Evolutionary conservation across 345 rosid species (phyloP), one percentile per base, ranked within the genome.

Genomic region (Anacardium occidentale): DNA sequence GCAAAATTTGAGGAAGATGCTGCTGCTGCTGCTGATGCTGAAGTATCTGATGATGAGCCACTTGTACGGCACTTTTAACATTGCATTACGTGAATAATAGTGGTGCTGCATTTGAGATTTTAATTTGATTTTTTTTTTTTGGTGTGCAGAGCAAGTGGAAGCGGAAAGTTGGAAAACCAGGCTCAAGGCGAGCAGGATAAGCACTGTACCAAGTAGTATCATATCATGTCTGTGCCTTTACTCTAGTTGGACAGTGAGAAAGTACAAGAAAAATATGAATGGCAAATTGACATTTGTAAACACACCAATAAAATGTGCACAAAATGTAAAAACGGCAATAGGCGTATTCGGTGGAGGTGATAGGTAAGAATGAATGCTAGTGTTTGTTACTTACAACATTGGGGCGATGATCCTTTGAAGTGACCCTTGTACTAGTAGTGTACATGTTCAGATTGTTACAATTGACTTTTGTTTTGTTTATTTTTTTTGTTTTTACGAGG

Each of bases 1-100:
- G 73, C 55, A 70, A 71, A 66, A 42, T 44, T 26, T 52, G 68
- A 74, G 72, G 77, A 75, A 74, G 86, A 68, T 62, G 86, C 79
- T 76, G 77, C 84, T 34, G 32, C 32, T 34, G 86, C 65, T 62
- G 86, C 79, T 76, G 77, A 83, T 34, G 32, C 32, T 34, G 94
- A 89, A 78, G 62, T 82, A 68, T 88, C 97, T 2, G 99, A 95
- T 51, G 89, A 91, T 72, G 99, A 92, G 85, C 94, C 98, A 69
- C 97, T 95, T 75, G 99, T 95, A 94, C 77, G 14, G 74, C 52
- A 74, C 59, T 68, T 67, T 62, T 44, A 34, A 17, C 78, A 17
- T 69, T 66, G 24, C 74, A 20, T 72, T 66, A 29, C 45, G 47
- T 53, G 22, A 21, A 40, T 29, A 20, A 12, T 4, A 51, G 7